phyloP scores from a whole-genome alignment of 805 yeast species.

The Candida argentea region DNA sequence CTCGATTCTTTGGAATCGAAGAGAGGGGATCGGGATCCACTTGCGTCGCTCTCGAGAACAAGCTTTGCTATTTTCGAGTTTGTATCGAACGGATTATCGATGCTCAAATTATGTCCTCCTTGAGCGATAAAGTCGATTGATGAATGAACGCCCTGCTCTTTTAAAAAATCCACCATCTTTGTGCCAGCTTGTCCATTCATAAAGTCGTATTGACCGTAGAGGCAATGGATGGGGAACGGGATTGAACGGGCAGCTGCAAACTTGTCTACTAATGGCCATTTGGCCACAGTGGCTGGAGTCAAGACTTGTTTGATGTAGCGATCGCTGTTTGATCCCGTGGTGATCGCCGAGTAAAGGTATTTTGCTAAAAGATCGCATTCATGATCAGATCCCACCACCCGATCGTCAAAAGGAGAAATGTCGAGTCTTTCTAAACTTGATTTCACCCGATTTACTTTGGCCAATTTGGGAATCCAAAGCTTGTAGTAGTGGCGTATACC shows the following conservation, averaged over 20 bases:
- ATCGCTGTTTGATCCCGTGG: constrained; percentile 29
- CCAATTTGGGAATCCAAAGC: constrained; percentile 31
- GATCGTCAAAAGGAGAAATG: constrained; percentile 17
- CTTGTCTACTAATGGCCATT: constrained; percentile 57
- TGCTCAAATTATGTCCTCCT: constrained; percentile 36
- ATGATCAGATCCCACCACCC: constrained; percentile 27
- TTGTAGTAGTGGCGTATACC: constrained; percentile 26
- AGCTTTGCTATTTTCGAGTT: constrained; percentile 8
- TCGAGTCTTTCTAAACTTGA: constrained; percentile 14
- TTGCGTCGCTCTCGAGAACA: neutral
- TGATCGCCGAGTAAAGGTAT: constrained; percentile 31
- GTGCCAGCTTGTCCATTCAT: constrained; percentile 54
- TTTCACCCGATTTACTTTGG: constrained; percentile 26
- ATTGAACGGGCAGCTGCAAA: constrained; percentile 14
- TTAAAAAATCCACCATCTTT: constrained; percentile 13
- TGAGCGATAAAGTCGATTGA: constrained; percentile 18
- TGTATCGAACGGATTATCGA: constrained; percentile 36
- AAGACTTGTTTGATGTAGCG: constrained; percentile 37
- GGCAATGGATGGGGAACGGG: constrained; percentile 30
- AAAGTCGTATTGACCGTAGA: constrained; percentile 68
- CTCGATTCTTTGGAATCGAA: too few relatives aligned
- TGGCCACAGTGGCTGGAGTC: constrained; percentile 51
- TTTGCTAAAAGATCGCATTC: constrained; percentile 28
- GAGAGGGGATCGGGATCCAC: too few relatives aligned
- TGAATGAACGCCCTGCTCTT: constrained; percentile 4